phyloP scores from a whole-genome alignment of 23 red algal genomes.

The Gracilaria domingensis region DNA sequence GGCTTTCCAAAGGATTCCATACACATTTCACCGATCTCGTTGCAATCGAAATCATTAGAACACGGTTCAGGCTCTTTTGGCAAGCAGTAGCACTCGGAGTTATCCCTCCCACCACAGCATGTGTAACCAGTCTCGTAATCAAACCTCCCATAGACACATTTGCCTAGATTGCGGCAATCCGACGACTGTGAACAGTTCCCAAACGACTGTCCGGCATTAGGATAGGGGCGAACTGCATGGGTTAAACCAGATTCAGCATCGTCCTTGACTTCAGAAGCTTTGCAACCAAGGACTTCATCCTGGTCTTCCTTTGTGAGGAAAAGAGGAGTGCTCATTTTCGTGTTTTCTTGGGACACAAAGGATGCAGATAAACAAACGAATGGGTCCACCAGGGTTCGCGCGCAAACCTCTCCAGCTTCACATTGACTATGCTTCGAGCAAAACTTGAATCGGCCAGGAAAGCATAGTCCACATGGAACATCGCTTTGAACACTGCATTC shows the following conservation, averaged over 20 bases:
- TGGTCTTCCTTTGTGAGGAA: neutral
- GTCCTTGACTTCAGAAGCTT: neutral
- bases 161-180: neutral
- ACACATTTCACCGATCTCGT: neutral
- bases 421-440: neutral
- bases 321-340: neutral
- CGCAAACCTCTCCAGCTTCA: conserved; percentile 3
- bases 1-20: conserved; percentile 10
- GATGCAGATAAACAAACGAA: neutral
- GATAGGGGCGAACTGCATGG: neutral
- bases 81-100: neutral
- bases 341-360: neutral
- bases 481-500: conserved; percentile 5
- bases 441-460: neutral
- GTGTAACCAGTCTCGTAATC: neutral
- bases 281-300: neutral
- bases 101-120: neutral
- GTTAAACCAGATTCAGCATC: neutral
- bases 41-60: conserved; percentile 7
- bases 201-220: neutral
- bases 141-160: conserved; percentile 1
- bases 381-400: neutral
- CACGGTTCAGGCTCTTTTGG: neutral
- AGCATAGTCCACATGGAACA: neutral
- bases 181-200: neutral